These are phyloP conservation scores for Colletotrichum limetticola DNA, from an alignment of 2,329 filamentous ascomycete species.

Conservation along the genomic window DNA sequence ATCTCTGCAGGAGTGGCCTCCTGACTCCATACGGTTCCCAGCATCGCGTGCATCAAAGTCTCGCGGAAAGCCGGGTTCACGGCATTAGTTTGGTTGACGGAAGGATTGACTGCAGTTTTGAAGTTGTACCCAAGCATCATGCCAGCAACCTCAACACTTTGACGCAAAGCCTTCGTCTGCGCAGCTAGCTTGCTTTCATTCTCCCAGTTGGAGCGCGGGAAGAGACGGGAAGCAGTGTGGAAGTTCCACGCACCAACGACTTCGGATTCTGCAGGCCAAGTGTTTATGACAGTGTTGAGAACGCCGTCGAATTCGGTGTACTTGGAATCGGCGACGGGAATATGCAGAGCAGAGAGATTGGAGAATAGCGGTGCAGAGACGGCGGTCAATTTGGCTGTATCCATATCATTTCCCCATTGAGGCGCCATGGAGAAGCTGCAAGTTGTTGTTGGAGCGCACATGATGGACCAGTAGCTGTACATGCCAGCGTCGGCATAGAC, in stretches of 20 bases:
- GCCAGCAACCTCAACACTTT: conserved; percentile 22
- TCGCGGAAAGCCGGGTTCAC: conserved; percentile 54
- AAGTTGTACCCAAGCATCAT: conserved; percentile 35
- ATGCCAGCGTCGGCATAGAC: conserved; percentile 48
- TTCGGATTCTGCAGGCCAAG: conserved; percentile 39
- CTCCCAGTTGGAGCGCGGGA: conserved; percentile 40
- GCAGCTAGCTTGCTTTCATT: conserved; percentile 33
- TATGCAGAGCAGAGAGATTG: conserved; percentile 37
- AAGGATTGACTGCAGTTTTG: conserved; percentile 37
- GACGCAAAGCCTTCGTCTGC: conserved; percentile 39
- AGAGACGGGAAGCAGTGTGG: conserved; percentile 34
- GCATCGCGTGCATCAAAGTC: conserved; percentile 47
- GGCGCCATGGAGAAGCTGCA: conserved; percentile 39
- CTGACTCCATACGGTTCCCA: conserved; percentile 40
- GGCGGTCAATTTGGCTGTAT: conserved; percentile 45
- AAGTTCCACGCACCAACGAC: conserved; percentile 15
- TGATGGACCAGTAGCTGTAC: conserved; percentile 46
- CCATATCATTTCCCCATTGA: conserved; percentile 34
- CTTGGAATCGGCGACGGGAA: conserved; percentile 41
- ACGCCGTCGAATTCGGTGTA: conserved; percentile 43
- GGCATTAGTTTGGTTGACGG: conserved; percentile 45
- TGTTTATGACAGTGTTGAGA: conserved; percentile 38
- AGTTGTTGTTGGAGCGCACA: conserved; percentile 40
- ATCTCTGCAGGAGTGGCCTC: conserved; percentile 40
- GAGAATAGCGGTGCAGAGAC: conserved; percentile 47